Base-by-base conservation (phyloP, 2,329 filamentous ascomycete species). In the Verticillium zaregamsianum region DNA sequence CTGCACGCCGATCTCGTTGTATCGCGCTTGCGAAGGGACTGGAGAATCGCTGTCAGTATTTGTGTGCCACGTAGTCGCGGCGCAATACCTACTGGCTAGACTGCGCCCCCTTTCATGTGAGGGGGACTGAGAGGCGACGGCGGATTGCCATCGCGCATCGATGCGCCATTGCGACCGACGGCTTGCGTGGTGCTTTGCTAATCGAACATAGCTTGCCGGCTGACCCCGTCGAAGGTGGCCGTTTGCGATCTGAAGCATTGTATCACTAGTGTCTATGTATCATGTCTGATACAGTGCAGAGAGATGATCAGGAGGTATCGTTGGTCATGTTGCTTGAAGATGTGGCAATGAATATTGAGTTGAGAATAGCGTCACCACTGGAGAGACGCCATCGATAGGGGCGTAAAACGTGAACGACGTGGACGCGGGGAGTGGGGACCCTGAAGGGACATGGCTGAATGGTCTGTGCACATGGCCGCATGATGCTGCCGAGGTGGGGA, bases 1-100 rank as follows among this genome's bases (percentile, higher is more conserved):
- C 77, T 99, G 95, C 45, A 99, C 92, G 59, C 92, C 92, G 69
- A 99, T 93, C 68, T 96, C 91, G 77, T 96, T 99, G 79, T 90
- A 92, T 67, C 95, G 88, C 57, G 92, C 81, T 61, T 83, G 77
- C 7, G 85, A 83, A 0, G 77, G 71, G 33, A 84, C 79, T 82
- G 64, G 49, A 25, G 63, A 68, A 54, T 62, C 23, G 64, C 33
- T 32, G 32, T 52, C 9, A 63, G 55, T 3, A 31, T 7, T 6
- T 7, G 23, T 39, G 39, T 58, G 52, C 39, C 9, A 9, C 25
- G 4, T 7, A 23, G 23, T 57, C 23, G 23, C n/a, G 17, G 40
- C 39, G 23, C 14, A 54, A 23, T 4, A 70, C 79, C 71, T 69
- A 83, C 81, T 66, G 39, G 79, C 75, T 63, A 84, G 73, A 28